Evolutionary conservation across 2,329 filamentous ascomycete genomes (phyloP).

Genomic region (Aquanectria penicillioides): DNA sequence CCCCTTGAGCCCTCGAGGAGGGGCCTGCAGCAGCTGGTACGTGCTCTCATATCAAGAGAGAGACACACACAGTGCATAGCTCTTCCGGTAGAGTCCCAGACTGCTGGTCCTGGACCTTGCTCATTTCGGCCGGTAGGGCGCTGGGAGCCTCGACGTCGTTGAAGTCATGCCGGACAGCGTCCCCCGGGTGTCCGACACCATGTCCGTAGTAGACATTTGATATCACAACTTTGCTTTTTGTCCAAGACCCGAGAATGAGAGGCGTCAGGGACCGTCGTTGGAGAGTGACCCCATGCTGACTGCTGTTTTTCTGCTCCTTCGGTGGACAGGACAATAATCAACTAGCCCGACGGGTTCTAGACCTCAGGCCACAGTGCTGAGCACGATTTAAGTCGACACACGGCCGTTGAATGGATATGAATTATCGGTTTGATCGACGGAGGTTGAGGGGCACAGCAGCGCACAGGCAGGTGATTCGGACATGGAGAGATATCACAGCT

Average conservation of each 20-base stretch:
- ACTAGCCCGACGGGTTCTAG: background rate
- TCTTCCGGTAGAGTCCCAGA: constrained; percentile 23
- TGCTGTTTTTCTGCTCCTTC: too few species aligned
- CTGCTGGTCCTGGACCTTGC: constrained; percentile 28
- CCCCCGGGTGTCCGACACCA: constrained; percentile 4
- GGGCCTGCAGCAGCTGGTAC: constrained; percentile 23
- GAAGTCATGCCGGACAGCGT: constrained; percentile 16
- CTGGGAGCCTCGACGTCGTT: constrained; percentile 7
- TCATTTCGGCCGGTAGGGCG: constrained; percentile 11
- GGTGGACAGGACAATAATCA: background rate
- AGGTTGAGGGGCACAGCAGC: background rate
- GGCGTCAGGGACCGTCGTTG: background rate
- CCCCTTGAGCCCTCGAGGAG: too few species aligned
- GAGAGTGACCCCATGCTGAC: background rate
- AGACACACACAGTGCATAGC: constrained; percentile 10
- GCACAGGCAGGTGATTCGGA: background rate
- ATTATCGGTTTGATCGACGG: constrained; percentile 16
- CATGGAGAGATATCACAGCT: background rate
- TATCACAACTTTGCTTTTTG: constrained; percentile 17
- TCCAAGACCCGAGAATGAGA: background rate
- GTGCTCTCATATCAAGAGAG: constrained; percentile 22
- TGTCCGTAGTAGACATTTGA: too few species aligned
- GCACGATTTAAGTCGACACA: background rate
- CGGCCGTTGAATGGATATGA: background rate
- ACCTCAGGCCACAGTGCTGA: background rate